A percentile compares a stretch with the other conserved stretches of the same genome.
Evolutionary conservation across 1,139 yeast genomes (phyloP).

Genomic region (Taphrina confusa): DNA sequence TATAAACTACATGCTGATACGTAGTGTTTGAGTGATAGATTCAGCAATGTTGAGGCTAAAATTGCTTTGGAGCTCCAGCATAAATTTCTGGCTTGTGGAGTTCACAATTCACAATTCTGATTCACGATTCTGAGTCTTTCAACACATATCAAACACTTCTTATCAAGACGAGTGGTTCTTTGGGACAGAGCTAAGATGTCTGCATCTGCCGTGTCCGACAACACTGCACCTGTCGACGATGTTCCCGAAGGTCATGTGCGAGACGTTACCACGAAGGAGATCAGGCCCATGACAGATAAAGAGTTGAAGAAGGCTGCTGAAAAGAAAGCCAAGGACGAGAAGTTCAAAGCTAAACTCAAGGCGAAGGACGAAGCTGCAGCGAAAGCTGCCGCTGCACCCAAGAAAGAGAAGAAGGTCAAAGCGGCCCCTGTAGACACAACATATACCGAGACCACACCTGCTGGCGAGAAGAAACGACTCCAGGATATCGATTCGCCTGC

Average conservation of each 20-base stretch:
- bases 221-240: constrained; percentile 22
- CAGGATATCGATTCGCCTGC: constrained; percentile 88
- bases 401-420: constrained; percentile 63
- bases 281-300: constrained; percentile 34
- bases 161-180: too few relatives aligned
- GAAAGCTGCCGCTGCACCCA: constrained; percentile 46
- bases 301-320: constrained; percentile 81
- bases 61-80: constrained; percentile 5
- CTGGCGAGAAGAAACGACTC: constrained; percentile 87
- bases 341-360: constrained; percentile 89
- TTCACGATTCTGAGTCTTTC: too few relatives aligned
- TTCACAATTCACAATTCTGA: too few relatives aligned
- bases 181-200: too few relatives aligned
- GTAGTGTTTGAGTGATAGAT: too few relatives aligned
- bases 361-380: constrained; percentile 61
- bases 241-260: constrained; percentile 27
- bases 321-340: constrained; percentile 95
- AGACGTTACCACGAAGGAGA: constrained; percentile 31
- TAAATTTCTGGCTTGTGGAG: constrained; percentile 8
- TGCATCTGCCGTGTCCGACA: constrained; percentile 26
- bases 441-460: constrained; percentile 74
- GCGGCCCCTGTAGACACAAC: constrained; percentile 58
- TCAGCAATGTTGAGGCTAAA: too few relatives aligned
- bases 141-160: too few relatives aligned
- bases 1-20: too few relatives aligned